Evolutionary conservation across 371 early-diverging fungal species (phyloP).

Genomic region (Mortierella sp.): DNA sequence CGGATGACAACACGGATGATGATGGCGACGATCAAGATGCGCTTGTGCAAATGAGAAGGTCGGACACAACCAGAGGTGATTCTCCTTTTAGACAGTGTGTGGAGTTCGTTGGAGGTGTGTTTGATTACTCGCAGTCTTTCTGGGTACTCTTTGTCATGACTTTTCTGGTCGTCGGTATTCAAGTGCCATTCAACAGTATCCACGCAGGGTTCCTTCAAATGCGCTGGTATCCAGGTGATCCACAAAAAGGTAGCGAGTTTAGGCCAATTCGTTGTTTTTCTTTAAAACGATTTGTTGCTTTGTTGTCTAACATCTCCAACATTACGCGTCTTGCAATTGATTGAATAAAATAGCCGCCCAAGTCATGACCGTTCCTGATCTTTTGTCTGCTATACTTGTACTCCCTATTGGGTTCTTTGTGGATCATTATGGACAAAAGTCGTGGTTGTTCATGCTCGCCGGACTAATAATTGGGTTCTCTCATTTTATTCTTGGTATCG

Average conservation of each 20-base stretch:
- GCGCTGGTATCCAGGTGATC: constrained; percentile 72
- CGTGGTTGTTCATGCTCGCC: constrained; percentile 51
- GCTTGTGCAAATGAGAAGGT: neutral
- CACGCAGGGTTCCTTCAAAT: constrained; percentile 70
- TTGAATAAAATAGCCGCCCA: constrained; percentile 33
- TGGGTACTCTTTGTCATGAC: constrained; percentile 42
- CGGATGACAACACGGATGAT: constrained; percentile 3
- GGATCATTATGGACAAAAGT: constrained; percentile 62
- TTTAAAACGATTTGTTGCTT: neutral
- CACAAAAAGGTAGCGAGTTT: constrained; percentile 50
- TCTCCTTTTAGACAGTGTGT: constrained; percentile 11
- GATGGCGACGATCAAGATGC: neutral
- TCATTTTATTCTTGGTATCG: constrained; percentile 30
- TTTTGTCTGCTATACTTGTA: constrained; percentile 66
- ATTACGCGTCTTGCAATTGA: neutral
- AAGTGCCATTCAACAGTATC: constrained; percentile 74
- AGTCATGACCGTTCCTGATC: constrained; percentile 72
- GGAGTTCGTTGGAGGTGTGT: neutral
- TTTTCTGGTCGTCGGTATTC: constrained; percentile 48
- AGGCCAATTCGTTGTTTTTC: too few species aligned
- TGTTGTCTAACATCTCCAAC: neutral
- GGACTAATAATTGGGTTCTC: constrained; percentile 39
- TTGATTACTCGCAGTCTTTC: constrained; percentile 30
- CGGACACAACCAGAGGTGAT: neutral
- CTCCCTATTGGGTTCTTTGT: constrained; percentile 67